Evolutionary conservation across 495 filamentous ascomycete species (phyloP).

Genomic region (Tuber magnatum): DNA sequence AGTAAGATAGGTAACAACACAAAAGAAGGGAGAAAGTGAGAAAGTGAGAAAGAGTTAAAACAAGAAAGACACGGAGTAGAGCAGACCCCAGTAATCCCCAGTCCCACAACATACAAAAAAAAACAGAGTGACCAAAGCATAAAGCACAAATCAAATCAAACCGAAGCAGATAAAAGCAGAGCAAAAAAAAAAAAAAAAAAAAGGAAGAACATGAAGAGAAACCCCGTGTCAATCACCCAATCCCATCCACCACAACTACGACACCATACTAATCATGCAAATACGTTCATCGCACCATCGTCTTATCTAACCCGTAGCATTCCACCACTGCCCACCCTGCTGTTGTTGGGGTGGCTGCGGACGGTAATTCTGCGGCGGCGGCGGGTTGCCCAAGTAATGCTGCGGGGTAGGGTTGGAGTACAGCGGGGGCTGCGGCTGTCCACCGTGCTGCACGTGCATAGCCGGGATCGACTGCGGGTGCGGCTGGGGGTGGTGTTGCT

Average conservation of each 20-base stretch:
- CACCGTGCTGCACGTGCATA: slow-evolving; percentile 51
- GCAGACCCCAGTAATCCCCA: slow-evolving; percentile 41
- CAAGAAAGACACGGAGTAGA: slow-evolving; percentile 16
- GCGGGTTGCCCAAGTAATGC: slow-evolving; percentile 54
- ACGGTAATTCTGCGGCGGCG: slow-evolving; percentile 46
- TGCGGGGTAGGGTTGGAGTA: slow-evolving; percentile 55
- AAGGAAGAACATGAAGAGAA: slow-evolving; percentile 29
- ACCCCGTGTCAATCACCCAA: slow-evolving; percentile 23
- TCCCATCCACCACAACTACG: slow-evolving; percentile 18
- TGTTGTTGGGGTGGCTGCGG: slow-evolving; percentile 42
- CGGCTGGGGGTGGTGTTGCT: slow-evolving; percentile 37
- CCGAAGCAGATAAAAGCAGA: slow-evolving; percentile 40
- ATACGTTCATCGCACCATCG: slow-evolving; percentile 8
- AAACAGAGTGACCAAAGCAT: slow-evolving; percentile 28
- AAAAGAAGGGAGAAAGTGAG: slow-evolving; percentile 15
- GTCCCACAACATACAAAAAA: slow-evolving; percentile 26
- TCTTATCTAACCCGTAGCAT: slow-evolving; percentile 20
- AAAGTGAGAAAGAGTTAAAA: slow-evolving; percentile 28
- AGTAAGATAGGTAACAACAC: slow-evolving; percentile 21
- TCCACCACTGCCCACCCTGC: slow-evolving; percentile 39
- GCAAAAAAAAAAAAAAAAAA: slow-evolving; percentile 36
- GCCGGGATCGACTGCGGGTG: slow-evolving; percentile 49
- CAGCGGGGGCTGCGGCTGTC: slow-evolving; percentile 50
- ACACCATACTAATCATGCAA: slow-evolving; percentile 18
- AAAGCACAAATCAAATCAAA: slow-evolving; percentile 46